Conservation (phyloP, 805 yeast genomes). For the Starmera dryadoides region DNA sequence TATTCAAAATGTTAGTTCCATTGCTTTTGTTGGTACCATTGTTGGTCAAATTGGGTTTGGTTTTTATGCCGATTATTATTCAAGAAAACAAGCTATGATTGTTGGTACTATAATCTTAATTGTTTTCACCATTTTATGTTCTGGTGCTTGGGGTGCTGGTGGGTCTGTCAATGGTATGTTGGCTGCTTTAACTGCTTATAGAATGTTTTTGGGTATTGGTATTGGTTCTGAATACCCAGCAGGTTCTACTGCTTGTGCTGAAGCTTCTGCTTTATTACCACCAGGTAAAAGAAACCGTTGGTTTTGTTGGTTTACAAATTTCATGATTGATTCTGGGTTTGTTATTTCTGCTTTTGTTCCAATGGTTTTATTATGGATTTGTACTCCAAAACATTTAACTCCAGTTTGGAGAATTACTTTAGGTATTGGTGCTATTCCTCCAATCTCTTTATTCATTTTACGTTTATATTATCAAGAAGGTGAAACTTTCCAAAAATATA, state of each 20-base stretch:
- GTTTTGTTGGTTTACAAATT: conserved; percentile 83
- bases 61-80: conserved; percentile 66
- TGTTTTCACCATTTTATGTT: conserved; percentile 66
- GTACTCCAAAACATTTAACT: conserved; percentile 57
- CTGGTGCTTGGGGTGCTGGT: conserved; percentile 79
- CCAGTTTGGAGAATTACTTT: conserved; percentile 90
- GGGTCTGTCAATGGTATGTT: conserved; percentile 70
- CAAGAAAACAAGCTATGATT: conserved; percentile 81
- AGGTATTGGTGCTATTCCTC: conserved; percentile 88
- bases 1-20: conserved; percentile 71
- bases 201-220: conserved; percentile 85
- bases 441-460: conserved; percentile 66
- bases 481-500: conserved; percentile 59
- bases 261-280: conserved; percentile 72
- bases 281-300: conserved; percentile 84
- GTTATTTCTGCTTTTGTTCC: conserved; percentile 83
- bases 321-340: conserved; percentile 82
- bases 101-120: conserved; percentile 70
- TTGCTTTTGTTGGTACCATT: conserved; percentile 90
- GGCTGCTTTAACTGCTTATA: conserved; percentile 73
- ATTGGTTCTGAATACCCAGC: conserved; percentile 96
- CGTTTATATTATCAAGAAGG: conserved; percentile 74
- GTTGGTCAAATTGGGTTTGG: conserved; percentile 83
- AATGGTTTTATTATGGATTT: conserved; percentile 79
- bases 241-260: conserved; percentile 90